Percentiles rank a stretch among this genome's conserved stretches.
These are phyloP conservation scores for Trichoderma orchidacearum DNA, from an alignment of 495 filamentous ascomycete species.

Conservation along the genomic window DNA sequence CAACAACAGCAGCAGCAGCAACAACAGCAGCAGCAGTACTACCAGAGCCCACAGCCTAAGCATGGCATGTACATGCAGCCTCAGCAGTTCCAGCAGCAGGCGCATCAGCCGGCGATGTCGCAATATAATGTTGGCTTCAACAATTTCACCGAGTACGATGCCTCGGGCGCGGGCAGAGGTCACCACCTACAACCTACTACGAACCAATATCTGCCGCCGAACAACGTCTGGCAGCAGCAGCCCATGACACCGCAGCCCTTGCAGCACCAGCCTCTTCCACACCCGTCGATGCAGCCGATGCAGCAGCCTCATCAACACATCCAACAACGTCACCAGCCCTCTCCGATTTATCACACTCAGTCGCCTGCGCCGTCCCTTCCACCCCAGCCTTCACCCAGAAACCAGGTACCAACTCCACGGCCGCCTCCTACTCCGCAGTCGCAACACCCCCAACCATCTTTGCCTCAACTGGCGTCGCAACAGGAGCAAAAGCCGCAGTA, in stretches of 20 bases:
- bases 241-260: background rate
- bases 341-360: constrained; percentile 7
- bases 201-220: background rate
- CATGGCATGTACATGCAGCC: background rate
- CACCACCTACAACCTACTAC: background rate
- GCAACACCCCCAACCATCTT: constrained; percentile 5
- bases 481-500: background rate
- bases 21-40: background rate
- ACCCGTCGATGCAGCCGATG: background rate
- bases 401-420: constrained; percentile 8
- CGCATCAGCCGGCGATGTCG: background rate
- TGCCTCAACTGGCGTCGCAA: background rate
- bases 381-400: constrained; percentile 3
- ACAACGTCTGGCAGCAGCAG: background rate
- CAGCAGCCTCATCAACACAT: background rate
- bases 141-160: background rate
- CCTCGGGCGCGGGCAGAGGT: background rate
- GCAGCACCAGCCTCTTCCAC: background rate
- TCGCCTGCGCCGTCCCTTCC: constrained; percentile 6
- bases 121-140: background rate
- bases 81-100: background rate
- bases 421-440: constrained; percentile 2
- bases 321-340: constrained; percentile 4
- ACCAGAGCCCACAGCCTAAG: background rate
- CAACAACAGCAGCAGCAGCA: background rate